Percentiles rank a stretch among this genome's conserved stretches.
Evolutionary conservation across 805 yeast species (phyloP).

Genomic region (Priceomyces melissophilus): DNA sequence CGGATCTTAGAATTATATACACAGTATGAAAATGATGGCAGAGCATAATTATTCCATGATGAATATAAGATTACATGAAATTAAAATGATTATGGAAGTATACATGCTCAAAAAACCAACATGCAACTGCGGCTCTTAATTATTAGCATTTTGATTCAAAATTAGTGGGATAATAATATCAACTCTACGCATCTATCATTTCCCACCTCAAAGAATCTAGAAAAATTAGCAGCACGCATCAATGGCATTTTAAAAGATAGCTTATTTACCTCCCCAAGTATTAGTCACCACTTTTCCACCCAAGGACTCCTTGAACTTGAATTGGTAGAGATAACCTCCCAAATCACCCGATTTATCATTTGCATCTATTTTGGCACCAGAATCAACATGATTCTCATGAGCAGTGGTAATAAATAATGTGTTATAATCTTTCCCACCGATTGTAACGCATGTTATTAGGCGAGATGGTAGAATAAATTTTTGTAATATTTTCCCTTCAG

Average conservation of each 20-base stretch:
- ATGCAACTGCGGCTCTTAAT: too few relatives aligned
- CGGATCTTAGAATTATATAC: constrained; percentile 19
- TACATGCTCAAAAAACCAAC: too few relatives aligned
- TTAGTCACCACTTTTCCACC: constrained; percentile 20
- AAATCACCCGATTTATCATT: constrained; percentile 38
- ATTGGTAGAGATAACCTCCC: constrained; percentile 60
- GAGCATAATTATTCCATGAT: neutral
- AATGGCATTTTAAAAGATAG: too few relatives aligned
- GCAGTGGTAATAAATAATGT: constrained; percentile 71
- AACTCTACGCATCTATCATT: too few relatives aligned
- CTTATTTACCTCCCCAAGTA: constrained; percentile 27
- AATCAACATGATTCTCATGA: constrained; percentile 44
- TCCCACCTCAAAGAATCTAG: too few relatives aligned
- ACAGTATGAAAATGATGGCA: neutral
- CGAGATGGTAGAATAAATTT: constrained; percentile 56
- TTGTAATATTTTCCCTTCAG: constrained; percentile 48
- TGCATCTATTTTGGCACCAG: constrained; percentile 20
- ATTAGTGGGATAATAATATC: too few relatives aligned
- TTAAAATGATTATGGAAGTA: neutral
- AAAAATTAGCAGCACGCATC: too few relatives aligned
- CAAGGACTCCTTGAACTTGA: constrained; percentile 32
- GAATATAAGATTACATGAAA: too few relatives aligned
- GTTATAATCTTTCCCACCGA: constrained; percentile 58
- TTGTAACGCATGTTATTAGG: constrained; percentile 62
- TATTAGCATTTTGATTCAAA: too few relatives aligned